Percentiles rank a stretch among this genome's conserved stretches.
Evolutionary conservation across 495 filamentous ascomycete species (phyloP).

Genomic region (Daldinia childiae): DNA sequence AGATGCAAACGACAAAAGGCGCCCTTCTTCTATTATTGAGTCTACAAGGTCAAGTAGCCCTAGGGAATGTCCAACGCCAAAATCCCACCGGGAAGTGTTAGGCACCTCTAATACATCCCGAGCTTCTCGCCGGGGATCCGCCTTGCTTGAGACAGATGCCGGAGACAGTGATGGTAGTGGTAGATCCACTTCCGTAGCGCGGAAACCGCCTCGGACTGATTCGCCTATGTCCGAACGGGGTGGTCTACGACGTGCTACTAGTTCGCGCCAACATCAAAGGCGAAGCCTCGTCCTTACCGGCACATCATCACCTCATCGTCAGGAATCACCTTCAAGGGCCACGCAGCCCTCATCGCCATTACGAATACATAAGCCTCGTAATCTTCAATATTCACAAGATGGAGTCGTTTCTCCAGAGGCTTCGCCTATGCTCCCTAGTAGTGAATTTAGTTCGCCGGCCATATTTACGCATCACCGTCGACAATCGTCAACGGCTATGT

Average conservation of each 20-base stretch:
- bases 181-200: conserved; percentile 77
- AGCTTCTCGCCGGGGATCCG: conserved; percentile 73
- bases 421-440: conserved; percentile 83
- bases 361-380: conserved; percentile 83
- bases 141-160: conserved; percentile 80
- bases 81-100: conserved; percentile 78
- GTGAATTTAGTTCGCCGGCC: conserved; percentile 80
- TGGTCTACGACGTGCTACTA: conserved; percentile 72
- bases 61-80: conserved; percentile 88
- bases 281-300: conserved; percentile 82
- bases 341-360: conserved; percentile 85
- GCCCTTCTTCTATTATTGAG: conserved; percentile 55
- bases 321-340: conserved; percentile 81
- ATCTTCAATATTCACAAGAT: conserved; percentile 75
- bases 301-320: conserved; percentile 77
- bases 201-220: conserved; percentile 74
- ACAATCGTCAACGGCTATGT: conserved; percentile 89
- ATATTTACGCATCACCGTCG: conserved; percentile 78
- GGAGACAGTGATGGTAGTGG: conserved; percentile 87
- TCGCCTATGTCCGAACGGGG: conserved; percentile 88
- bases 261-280: conserved; percentile 80
- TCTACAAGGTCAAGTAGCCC: conserved; percentile 88
- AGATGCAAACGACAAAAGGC: conserved; percentile 50
- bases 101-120: conserved; percentile 69
- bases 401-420: conserved; percentile 83